Conservation (phyloP, 2,329 filamentous ascomycete genomes). For the Cordyceps tenuipes region DNA sequence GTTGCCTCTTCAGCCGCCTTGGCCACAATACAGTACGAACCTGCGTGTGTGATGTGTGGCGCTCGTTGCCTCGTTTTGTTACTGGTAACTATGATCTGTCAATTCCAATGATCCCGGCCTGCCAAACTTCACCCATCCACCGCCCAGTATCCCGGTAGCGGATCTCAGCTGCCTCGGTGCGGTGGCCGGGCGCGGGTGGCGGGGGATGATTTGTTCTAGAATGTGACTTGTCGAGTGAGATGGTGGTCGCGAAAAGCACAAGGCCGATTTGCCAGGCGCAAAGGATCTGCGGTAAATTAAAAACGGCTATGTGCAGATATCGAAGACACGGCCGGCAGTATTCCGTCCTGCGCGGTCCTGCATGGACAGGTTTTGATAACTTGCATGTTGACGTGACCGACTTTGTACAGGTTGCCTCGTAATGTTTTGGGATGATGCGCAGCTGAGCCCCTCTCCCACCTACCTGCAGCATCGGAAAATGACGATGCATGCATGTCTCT, state of each 20-base stretch:
- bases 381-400: no score
- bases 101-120: not conserved
- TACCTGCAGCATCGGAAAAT: constrained; percentile 8
- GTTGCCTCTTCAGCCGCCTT: not conserved
- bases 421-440: not conserved
- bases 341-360: not conserved
- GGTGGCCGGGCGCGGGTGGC: no score
- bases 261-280: not conserved
- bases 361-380: no score
- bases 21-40: not conserved
- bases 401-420: no score
- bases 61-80: no score
- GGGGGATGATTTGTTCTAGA: not conserved
- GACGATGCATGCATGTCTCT: not conserved
- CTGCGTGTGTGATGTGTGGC: not conserved
- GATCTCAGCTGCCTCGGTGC: not conserved
- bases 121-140: not conserved
- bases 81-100: not conserved
- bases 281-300: not conserved
- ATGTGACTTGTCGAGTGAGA: not conserved
- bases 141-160: not conserved
- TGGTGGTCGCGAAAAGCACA: not conserved
- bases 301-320: not conserved
- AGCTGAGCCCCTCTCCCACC: not conserved
- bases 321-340: not conserved